Evolutionary conservation across 495 filamentous ascomycete species (phyloP).

Genomic region (Hypomontagnella monticulosa): DNA sequence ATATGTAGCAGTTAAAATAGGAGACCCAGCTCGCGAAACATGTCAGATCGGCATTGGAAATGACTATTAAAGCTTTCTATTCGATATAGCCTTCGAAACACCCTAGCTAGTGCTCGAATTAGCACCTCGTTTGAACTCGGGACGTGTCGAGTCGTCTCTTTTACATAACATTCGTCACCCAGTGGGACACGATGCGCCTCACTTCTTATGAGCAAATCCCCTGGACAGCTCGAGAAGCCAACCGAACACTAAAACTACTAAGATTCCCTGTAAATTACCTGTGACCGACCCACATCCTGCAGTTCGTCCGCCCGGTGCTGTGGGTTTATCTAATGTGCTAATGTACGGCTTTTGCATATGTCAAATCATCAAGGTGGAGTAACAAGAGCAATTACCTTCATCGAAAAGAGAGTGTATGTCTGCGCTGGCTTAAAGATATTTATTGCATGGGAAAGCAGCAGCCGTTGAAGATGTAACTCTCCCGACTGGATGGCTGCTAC

Average conservation of each 20-base stretch:
- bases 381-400: slow-evolving; percentile 12
- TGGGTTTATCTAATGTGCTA: slow-evolving; percentile 19
- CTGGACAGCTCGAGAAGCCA: not conserved
- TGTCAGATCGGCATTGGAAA: slow-evolving; percentile 21
- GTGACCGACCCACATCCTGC: slow-evolving; percentile 24
- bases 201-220: slow-evolving; percentile 20
- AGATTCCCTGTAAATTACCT: slow-evolving; percentile 35
- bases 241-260: slow-evolving; percentile 21
- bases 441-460: slow-evolving; percentile 25
- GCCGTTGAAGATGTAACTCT: not conserved
- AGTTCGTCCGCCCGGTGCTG: slow-evolving; percentile 20
- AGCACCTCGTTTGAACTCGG: slow-evolving; percentile 21
- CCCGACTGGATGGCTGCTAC: not conserved
- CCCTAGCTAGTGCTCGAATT: slow-evolving; percentile 16
- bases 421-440: not conserved
- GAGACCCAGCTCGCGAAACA: slow-evolving; percentile 20
- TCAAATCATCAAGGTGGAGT: slow-evolving; percentile 21
- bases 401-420: slow-evolving; percentile 13
- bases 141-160: slow-evolving; percentile 30
- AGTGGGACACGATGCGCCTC: slow-evolving; percentile 33
- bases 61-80: slow-evolving; percentile 20
- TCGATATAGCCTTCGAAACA: slow-evolving; percentile 23
- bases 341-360: slow-evolving; percentile 22
- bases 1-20: slow-evolving; percentile 16
- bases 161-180: slow-evolving; percentile 20